A percentile compares a stretch with the other conserved stretches of the same genome.
Conservation (phyloP, 2,329 filamentous ascomycete genomes). For the Raffaelea deltoideospora region DNA sequence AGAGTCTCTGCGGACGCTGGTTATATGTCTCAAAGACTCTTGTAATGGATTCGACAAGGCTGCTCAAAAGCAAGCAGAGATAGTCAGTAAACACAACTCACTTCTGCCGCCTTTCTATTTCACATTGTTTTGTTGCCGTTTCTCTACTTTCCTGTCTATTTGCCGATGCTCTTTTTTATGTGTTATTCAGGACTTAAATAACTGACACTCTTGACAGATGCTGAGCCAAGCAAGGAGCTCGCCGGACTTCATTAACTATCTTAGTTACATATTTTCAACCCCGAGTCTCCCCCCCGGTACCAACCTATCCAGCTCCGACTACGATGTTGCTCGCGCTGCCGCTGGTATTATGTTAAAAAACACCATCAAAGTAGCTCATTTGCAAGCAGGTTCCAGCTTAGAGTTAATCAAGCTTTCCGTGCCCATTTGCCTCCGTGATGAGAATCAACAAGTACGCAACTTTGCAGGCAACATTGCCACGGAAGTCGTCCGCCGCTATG, state of each 20-base stretch:
- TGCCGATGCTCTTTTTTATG: not conserved
- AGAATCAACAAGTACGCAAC: slow-evolving; percentile 66
- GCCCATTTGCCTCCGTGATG: slow-evolving; percentile 66
- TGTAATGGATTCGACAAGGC: slow-evolving; percentile 67
- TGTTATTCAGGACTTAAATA: too few relatives aligned
- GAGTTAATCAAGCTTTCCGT: slow-evolving; percentile 67
- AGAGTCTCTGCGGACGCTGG: slow-evolving; percentile 78
- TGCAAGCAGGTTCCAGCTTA: slow-evolving; percentile 58
- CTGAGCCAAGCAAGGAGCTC: slow-evolving; percentile 75
- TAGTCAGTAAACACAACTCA: slow-evolving; percentile 38
- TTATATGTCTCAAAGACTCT: slow-evolving; percentile 80
- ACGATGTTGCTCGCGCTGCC: slow-evolving; percentile 67
- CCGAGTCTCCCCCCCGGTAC: slow-evolving; percentile 45
- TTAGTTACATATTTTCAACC: slow-evolving; percentile 77
- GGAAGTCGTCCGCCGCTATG: slow-evolving; percentile 72
- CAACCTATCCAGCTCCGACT: slow-evolving; percentile 42
- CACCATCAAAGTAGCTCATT: slow-evolving; percentile 64
- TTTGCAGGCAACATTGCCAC: slow-evolving; percentile 90
- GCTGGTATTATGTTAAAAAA: slow-evolving; percentile 95
- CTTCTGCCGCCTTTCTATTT: not conserved
- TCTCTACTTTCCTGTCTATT: not conserved
- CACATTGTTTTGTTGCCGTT: not conserved
- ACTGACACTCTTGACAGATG: slow-evolving; percentile 46
- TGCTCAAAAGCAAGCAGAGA: slow-evolving; percentile 78
- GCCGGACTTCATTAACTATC: slow-evolving; percentile 94